Evolutionary conservation across 2,329 filamentous ascomycete species (phyloP).

Genomic region (Paracoccidioides lutzii): DNA sequence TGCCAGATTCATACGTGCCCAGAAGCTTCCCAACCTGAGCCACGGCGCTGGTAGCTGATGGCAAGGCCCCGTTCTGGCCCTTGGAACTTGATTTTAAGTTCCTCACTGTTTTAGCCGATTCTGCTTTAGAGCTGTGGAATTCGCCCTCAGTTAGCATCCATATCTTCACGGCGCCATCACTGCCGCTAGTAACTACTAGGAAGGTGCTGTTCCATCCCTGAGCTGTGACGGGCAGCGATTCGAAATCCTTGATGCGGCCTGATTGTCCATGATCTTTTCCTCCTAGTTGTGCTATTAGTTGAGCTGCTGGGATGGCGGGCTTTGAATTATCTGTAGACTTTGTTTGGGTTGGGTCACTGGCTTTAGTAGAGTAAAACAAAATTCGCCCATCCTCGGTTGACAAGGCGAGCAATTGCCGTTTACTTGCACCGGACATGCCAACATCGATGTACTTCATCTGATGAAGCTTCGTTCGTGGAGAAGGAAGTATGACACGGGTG

Average conservation of each 20-base stretch:
- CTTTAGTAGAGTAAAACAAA: constrained; percentile 63
- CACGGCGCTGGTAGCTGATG: constrained; percentile 10
- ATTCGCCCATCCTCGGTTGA: constrained; percentile 86
- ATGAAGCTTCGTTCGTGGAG: constrained; percentile 66
- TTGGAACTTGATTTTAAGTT: constrained; percentile 9
- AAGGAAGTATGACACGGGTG: constrained; percentile 57
- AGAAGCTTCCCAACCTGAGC: constrained; percentile 52
- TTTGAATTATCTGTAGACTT: constrained; percentile 34
- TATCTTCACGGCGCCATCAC: constrained; percentile 70
- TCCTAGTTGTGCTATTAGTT: constrained; percentile 60
- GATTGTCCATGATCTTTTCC: constrained; percentile 55
- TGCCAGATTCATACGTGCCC: constrained; percentile 70
- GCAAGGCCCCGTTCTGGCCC: constrained; percentile 7
- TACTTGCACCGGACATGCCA: constrained; percentile 32
- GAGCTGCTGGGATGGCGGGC: constrained; percentile 46
- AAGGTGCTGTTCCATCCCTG: constrained; percentile 26
- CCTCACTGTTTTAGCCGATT: constrained; percentile 9
- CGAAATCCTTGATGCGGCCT: constrained; percentile 80
- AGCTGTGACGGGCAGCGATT: constrained; percentile 41
- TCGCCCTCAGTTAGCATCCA: constrained; percentile 47
- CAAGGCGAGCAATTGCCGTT: constrained; percentile 52
- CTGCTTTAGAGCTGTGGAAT: constrained; percentile 11
- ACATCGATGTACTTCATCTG: constrained; percentile 57
- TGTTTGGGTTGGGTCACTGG: constrained; percentile 16
- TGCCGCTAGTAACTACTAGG: constrained; percentile 61